Evolutionary conservation across 129 eudicot genomes (phyloP), one percentile per base, ranked within the genome.

Genomic region (Escallonia rubra): DNA sequence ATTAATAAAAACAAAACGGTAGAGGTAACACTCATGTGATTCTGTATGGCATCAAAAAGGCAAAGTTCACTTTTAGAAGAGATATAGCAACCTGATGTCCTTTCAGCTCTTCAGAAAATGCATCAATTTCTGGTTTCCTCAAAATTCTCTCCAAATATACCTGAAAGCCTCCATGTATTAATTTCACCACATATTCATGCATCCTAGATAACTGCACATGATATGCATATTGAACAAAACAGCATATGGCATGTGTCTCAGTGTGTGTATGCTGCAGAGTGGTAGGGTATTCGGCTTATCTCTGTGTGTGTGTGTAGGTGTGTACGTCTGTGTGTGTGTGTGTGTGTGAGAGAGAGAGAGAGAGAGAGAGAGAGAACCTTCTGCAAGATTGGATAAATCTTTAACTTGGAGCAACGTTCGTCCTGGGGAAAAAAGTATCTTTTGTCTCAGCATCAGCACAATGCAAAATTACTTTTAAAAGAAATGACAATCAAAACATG

Each of bases 41-140:
- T 76, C 64, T 4, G 41, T n/a, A 39, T 60, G 61, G 59, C 38
- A 45, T 62, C 57, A n/a, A 70, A 57, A 40, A 43, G 62, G 41
- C 4, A 40, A 57, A 10, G 9, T 46, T 8, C 50, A 46, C 10
- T 7, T 54, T 54, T 11, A 49, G 67, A 46, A 61, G 10, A 69
- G 57, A 34, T 49, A 11, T 49, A 2, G 59, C 45, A 66, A 89
- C 99, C 99, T 94, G 99, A 78, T 94, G 99, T 70, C 92, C 90
- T 78, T 89, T 94, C 76, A 94, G 78, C 76, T 94, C 99, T 81
- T 94, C 93, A 61, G 97, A 82, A 84, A 94, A 94, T 41, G 97
- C 97, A 85, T 94, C 97, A 61, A 94, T 94, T 75, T 94, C 99
- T 9, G 97, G 93, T 71, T 87, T 94, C 69, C 99, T 94, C 85